phyloP scores from a whole-genome alignment of 257 asterid species.

The Mentha longifolia region DNA sequence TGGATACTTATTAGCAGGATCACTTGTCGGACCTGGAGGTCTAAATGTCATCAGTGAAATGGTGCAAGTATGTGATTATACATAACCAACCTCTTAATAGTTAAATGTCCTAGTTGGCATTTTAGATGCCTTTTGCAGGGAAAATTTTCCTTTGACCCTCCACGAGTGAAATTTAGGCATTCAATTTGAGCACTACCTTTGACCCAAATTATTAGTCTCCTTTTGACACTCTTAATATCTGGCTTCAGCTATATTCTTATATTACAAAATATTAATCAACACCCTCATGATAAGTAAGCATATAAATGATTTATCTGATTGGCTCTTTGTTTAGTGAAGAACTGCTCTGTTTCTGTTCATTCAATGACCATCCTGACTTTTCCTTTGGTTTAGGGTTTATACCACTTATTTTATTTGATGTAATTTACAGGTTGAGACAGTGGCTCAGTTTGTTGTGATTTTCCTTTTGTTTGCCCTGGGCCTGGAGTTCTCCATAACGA shows the following conservation, averaged over 20 bases:
- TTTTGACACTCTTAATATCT: background rate
- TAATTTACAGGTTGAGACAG: constrained; percentile 86
- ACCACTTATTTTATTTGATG: constrained; percentile 25
- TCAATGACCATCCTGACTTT: constrained; percentile 17
- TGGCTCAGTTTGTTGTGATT: constrained; percentile 98
- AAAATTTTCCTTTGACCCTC: background rate
- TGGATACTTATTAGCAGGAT: constrained; percentile 97
- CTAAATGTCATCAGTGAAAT: constrained; percentile 90
- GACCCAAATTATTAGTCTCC: background rate
- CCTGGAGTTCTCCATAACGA: constrained; percentile 87
- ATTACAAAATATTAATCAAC: constrained; percentile 15
- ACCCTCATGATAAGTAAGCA: background rate
- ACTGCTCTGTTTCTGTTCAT: constrained; percentile 14
- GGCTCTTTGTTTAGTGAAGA: constrained; percentile 18
- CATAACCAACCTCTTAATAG: constrained; percentile 1
- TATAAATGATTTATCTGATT: constrained; percentile 15
- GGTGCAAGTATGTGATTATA: constrained; percentile 83
- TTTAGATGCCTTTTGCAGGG: constrained; percentile 8
- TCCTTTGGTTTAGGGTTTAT: constrained; percentile 9
- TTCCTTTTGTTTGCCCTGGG: constrained; percentile 99
- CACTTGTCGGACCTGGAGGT: constrained; percentile 99
- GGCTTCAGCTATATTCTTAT: background rate
- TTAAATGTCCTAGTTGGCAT: constrained; percentile 25
- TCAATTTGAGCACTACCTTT: background rate
- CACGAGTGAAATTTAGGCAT: constrained; percentile 21